A percentile compares a stretch with the other conserved stretches of the same genome.
phyloP scores from a whole-genome alignment of 163 green algal species.

The Scenedesmus sp. region DNA sequence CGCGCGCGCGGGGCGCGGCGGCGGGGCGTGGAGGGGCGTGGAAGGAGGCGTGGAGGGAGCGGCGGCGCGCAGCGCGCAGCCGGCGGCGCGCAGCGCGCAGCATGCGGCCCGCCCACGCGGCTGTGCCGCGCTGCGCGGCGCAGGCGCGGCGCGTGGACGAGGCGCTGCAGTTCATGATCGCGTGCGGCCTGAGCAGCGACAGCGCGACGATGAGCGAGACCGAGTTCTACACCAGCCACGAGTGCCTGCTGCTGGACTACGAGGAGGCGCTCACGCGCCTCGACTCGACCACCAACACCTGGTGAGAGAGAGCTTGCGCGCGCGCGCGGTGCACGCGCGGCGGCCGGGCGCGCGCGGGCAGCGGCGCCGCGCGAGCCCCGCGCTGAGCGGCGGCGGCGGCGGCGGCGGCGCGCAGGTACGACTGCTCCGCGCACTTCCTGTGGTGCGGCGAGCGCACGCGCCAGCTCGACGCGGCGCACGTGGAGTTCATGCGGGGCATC shows the following conservation, averaged over 20 bases:
- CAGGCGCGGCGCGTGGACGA: slow-evolving; percentile 84
- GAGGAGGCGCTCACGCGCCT: slow-evolving; percentile 90
- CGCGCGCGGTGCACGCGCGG: not conserved
- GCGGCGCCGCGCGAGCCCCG: no score
- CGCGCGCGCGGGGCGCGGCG: not conserved
- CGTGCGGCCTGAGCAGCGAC: slow-evolving; percentile 86
- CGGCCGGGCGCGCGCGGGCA: no score
- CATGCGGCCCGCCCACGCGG: no score
- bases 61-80: not conserved
- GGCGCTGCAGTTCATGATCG: slow-evolving; percentile 96
- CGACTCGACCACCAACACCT: slow-evolving; percentile 76
- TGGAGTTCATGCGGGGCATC: slow-evolving; percentile 97
- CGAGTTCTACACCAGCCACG: slow-evolving; percentile 98
- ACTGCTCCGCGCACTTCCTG: slow-evolving; percentile 96
- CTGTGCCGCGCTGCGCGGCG: no score
- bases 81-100: not conserved
- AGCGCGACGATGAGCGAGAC: slow-evolving; percentile 91
- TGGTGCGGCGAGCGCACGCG: slow-evolving; percentile 98
- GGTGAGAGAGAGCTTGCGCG: not conserved
- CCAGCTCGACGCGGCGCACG: slow-evolving; percentile 96
- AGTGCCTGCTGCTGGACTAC: slow-evolving; percentile 97
- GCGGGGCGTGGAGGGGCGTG: not conserved
- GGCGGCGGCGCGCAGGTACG: slow-evolving; percentile 69
- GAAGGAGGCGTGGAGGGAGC: not conserved
- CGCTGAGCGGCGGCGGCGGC: not conserved